Conservation (phyloP, 2,329 filamentous ascomycete genomes). For the Sclerotiophoma versabilis region DNA sequence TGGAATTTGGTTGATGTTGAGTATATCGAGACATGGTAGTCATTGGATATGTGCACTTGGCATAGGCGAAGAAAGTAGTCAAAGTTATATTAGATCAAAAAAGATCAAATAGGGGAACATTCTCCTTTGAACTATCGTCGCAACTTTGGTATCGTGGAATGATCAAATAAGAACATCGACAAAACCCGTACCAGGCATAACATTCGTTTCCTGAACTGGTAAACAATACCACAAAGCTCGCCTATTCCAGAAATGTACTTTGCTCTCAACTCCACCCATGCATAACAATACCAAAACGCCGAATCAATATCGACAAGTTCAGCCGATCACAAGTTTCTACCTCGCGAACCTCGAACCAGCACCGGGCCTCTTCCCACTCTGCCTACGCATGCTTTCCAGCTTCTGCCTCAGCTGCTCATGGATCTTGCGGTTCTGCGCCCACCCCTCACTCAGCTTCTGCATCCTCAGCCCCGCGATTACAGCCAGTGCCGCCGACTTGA, state of each 20-base stretch:
- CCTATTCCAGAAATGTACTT: no score
- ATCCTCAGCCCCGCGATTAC: conserved; percentile 61
- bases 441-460: conserved; percentile 57
- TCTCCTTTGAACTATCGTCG: not conserved
- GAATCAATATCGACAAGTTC: conserved; percentile 13
- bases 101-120: not conserved
- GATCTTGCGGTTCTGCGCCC: conserved; percentile 60
- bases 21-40: no score
- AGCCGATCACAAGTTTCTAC: conserved; percentile 16
- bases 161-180: not conserved
- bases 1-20: no score
- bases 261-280: conserved; percentile 21
- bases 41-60: no score
- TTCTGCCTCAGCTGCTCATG: conserved; percentile 56
- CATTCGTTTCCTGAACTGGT: not conserved
- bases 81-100: no score
- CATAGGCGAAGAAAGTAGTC: no score
- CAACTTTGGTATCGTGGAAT: not conserved
- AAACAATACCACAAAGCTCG: not conserved
- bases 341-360: conserved; percentile 25
- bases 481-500: conserved; percentile 58
- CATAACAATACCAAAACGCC: conserved; percentile 31
- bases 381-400: conserved; percentile 54
- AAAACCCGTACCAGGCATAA: not conserved
- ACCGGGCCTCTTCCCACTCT: conserved; percentile 26